A percentile compares a stretch with the other conserved stretches of the same genome.
Conservation (phyloP, 306 rosid genomes). For the Nissolia schottii region DNA sequence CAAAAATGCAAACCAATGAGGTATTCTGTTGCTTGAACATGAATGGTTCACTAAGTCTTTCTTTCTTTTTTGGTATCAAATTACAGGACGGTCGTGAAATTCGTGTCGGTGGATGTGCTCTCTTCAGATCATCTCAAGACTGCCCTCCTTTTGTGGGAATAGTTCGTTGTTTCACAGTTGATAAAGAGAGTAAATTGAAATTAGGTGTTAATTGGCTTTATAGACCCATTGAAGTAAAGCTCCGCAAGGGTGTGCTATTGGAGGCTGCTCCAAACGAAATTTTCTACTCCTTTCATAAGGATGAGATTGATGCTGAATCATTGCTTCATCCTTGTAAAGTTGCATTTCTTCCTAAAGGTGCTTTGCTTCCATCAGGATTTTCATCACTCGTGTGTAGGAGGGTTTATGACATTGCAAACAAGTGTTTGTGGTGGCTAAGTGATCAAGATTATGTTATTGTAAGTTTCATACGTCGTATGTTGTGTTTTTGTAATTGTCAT, state of each 20-base stretch:
- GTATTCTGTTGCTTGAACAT: background rate
- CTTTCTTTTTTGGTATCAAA: background rate
- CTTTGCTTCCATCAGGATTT: constrained; percentile 68
- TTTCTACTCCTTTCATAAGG: constrained; percentile 87
- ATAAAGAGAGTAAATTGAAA: constrained; percentile 46
- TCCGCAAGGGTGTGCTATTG: constrained; percentile 56
- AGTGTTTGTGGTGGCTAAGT: constrained; percentile 86
- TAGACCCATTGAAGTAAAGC: constrained; percentile 70
- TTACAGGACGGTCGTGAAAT: constrained; percentile 67
- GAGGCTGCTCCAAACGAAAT: constrained; percentile 80
- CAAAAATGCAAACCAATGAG: background rate
- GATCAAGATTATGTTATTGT: constrained; percentile 77
- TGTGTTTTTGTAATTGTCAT: background rate
- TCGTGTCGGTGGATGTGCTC: constrained; percentile 78
- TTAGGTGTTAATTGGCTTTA: constrained; percentile 79
- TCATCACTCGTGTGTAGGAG: constrained; percentile 82
- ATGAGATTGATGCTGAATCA: constrained; percentile 72
- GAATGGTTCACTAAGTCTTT: background rate
- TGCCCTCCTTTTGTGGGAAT: constrained; percentile 75
- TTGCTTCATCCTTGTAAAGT: constrained; percentile 93
- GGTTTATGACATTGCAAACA: constrained; percentile 72
- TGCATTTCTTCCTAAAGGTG: constrained; percentile 76
- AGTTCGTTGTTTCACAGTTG: constrained; percentile 47
- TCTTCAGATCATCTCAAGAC: constrained; percentile 66
- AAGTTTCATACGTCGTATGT: constrained; percentile 29